A percentile compares a stretch with the other conserved stretches of the same genome.
Evolutionary conservation across 306 rosid species (phyloP).

Genomic region (Acacia acuminata): DNA sequence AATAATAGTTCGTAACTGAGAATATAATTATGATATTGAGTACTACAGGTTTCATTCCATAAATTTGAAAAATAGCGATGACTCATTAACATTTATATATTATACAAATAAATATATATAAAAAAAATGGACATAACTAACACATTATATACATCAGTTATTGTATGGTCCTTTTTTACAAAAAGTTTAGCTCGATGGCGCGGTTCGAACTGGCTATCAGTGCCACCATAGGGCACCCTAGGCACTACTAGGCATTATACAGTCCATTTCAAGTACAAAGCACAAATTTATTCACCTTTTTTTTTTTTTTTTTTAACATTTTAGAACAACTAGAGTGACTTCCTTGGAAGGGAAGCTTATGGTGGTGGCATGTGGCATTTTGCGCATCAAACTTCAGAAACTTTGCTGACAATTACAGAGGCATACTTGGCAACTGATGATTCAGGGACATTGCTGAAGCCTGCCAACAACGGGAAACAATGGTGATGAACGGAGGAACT

Average conservation of each 20-base stretch:
- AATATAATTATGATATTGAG: too few species aligned
- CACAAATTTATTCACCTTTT: neutral
- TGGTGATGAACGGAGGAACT: slow-evolving; percentile 77
- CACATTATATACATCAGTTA: neutral
- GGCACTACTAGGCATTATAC: neutral
- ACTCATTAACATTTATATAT: neutral
- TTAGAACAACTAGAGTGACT: slow-evolving; percentile 2
- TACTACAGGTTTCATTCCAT: neutral
- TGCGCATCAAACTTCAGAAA: slow-evolving; percentile 54
- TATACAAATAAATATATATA: neutral
- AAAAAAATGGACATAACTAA: slow-evolving; percentile 16
- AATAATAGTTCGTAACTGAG: too few species aligned
- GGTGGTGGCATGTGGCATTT: neutral
- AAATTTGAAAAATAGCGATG: neutral
- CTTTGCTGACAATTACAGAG: slow-evolving; percentile 59
- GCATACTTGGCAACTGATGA: slow-evolving; percentile 74
- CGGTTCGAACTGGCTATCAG: too few species aligned
- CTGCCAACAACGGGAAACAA: slow-evolving; percentile 71
- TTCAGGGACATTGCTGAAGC: slow-evolving; percentile 83
- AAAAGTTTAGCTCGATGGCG: too few species aligned
- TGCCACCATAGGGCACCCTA: too few species aligned
- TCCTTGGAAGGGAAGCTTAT: slow-evolving; percentile 28
- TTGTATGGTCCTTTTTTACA: neutral
- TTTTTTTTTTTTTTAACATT: slow-evolving; percentile 2
- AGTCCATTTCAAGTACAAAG: slow-evolving; percentile 10